Conservation (phyloP, 2,329 filamentous ascomycete genomes). For the Chrysoporthe austroafricana region DNA sequence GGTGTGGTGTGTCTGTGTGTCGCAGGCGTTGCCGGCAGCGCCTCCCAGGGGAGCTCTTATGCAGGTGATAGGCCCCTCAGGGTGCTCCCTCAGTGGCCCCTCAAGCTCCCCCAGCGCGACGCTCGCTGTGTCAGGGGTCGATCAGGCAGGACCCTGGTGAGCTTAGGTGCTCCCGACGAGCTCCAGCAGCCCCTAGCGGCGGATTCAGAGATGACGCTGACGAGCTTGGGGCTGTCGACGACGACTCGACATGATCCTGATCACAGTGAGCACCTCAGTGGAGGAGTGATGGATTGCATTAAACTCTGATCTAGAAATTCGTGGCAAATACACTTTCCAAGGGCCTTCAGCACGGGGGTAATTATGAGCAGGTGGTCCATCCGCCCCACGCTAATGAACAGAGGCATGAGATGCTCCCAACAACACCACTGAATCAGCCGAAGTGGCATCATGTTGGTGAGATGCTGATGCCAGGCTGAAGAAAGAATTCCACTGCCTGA, state of each 20-base stretch:
- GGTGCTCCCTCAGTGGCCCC: no score
- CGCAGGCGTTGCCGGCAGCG: neutral
- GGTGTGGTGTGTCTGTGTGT: neutral
- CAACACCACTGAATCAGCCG: slow-evolving; percentile 11
- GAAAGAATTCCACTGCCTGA: slow-evolving; percentile 87
- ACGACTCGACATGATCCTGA: no score
- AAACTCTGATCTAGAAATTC: no score
- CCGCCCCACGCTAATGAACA: neutral
- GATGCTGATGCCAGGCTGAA: slow-evolving; percentile 62
- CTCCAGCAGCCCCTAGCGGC: no score
- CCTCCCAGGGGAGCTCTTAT: no score
- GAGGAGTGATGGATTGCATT: no score
- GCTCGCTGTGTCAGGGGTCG: neutral
- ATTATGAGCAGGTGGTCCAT: neutral
- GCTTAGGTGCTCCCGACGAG: no score
- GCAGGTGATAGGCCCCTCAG: no score
- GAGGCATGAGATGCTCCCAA: slow-evolving; percentile 21
- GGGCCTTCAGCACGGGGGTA: neutral
- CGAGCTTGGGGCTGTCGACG: no score
- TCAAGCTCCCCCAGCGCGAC: neutral
- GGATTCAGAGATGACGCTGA: no score
- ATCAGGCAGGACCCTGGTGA: neutral
- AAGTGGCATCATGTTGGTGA: neutral
- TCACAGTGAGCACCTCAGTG: no score
- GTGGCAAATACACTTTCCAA: no score